A percentile compares a stretch with the other conserved stretches of the same genome.
phyloP scores from a whole-genome alignment of 2,329 filamentous ascomycete genomes.

The Phaeosphaeria sp. region DNA sequence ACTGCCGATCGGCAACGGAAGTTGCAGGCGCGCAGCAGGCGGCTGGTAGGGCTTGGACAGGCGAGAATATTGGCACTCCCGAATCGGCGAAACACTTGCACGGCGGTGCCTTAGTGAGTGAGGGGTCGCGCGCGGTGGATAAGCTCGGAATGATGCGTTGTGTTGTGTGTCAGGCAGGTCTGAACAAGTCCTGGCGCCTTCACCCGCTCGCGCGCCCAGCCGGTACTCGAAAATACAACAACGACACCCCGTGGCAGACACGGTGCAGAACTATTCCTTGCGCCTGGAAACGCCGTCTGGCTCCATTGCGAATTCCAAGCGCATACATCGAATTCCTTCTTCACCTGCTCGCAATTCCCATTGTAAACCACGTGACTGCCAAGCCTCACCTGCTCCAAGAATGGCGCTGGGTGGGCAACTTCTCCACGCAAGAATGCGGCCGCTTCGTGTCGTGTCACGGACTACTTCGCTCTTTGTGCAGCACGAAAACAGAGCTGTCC shows the following conservation, averaged over 20 bases:
- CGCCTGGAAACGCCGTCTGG: background rate
- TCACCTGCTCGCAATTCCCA: background rate
- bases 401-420: background rate
- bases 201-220: conserved; percentile 25
- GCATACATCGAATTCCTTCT: background rate
- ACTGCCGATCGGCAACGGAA: conserved; percentile 42
- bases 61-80: conserved; percentile 42
- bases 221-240: background rate
- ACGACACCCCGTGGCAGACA: background rate
- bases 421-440: conserved; percentile 3
- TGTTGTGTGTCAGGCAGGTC: conserved; percentile 36
- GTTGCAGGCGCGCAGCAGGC: conserved; percentile 27
- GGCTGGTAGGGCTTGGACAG: conserved; percentile 35
- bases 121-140: conserved; percentile 40
- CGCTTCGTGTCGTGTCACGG: conserved; percentile 1
- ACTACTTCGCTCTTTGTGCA: background rate
- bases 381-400: background rate
- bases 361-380: conserved; percentile 4
- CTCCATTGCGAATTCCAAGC: background rate
- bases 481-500: background rate
- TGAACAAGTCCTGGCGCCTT: conserved; percentile 23
- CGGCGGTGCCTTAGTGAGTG: conserved; percentile 35
- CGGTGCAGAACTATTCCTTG: background rate
- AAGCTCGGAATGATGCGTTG: conserved; percentile 48
- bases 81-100: conserved; percentile 34